These are phyloP conservation scores for Colletotrichum lupini DNA, from an alignment of 2,329 filamentous ascomycete genomes.

Conservation along the genomic window DNA sequence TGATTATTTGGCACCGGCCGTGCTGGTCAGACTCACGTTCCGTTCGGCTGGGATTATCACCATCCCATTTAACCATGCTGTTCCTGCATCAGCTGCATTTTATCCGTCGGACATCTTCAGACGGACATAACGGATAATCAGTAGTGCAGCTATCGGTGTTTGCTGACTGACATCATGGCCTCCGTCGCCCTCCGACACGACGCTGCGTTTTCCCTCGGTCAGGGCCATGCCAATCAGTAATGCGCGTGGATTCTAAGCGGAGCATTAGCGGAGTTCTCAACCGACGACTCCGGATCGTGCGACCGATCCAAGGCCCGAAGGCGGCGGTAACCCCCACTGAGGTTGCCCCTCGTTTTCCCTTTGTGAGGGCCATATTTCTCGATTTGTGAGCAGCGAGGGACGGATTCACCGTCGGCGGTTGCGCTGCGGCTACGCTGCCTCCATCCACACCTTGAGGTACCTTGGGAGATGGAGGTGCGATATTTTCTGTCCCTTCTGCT, in stretches of 20 bases:
- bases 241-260: constrained; percentile 33
- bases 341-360: constrained; percentile 23
- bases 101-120: constrained; percentile 14
- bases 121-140: constrained; percentile 25
- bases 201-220: constrained; percentile 11
- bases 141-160: constrained; percentile 16
- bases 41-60: background rate
- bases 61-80: background rate
- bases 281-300: constrained; percentile 29
- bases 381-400: constrained; percentile 28
- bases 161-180: constrained; percentile 28
- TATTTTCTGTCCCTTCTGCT: constrained; percentile 34
- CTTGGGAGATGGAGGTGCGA: constrained; percentile 32
- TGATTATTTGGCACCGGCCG: background rate
- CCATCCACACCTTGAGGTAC: constrained; percentile 31
- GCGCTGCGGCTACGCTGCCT: background rate
- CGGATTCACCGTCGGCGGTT: constrained; percentile 17
- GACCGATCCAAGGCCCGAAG: constrained; percentile 34
- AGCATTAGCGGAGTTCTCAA: constrained; percentile 32
- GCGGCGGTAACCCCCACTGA: constrained; percentile 27
- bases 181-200: background rate
- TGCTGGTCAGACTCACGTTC: background rate
- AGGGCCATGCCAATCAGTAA: constrained; percentile 28
- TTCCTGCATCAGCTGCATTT: constrained; percentile 28
- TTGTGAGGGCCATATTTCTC: constrained; percentile 27